Percentiles rank a stretch among this genome's conserved stretches.
These are phyloP conservation scores for Aspergillus incahuasiensis DNA, from an alignment of 495 filamentous ascomycete species.

Conservation along the genomic window DNA sequence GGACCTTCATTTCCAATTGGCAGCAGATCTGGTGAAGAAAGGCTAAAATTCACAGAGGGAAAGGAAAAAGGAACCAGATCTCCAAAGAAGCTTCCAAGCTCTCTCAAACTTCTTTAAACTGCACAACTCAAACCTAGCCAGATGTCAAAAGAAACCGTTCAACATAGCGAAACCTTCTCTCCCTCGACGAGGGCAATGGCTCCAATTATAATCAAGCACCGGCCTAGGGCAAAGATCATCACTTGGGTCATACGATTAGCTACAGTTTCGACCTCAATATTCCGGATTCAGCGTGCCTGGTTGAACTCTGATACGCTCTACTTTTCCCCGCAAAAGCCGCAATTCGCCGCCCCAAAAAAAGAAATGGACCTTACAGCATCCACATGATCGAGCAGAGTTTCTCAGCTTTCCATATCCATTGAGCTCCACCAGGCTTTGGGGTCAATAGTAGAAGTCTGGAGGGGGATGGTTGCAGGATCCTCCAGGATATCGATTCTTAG, in stretches of 20 bases:
- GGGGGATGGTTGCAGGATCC: constrained; percentile 14
- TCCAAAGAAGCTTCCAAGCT: constrained; percentile 16
- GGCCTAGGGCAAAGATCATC: constrained; percentile 21
- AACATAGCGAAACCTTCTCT: constrained; percentile 19
- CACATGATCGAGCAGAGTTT: constrained; percentile 27
- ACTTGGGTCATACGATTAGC: constrained; percentile 27
- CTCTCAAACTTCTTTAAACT: constrained; percentile 9
- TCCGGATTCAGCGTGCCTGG: constrained; percentile 20
- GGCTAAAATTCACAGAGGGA: constrained; percentile 11
- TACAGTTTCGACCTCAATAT: constrained; percentile 21
- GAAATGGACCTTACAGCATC: constrained; percentile 27
- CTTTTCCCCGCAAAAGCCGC: constrained; percentile 30
- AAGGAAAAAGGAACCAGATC: constrained; percentile 14
- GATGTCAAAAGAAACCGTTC: constrained; percentile 10
- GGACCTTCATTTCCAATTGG: constrained; percentile 30
- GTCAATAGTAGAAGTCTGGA: constrained; percentile 8
- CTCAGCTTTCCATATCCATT: constrained; percentile 20
- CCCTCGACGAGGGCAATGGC: constrained; percentile 18
- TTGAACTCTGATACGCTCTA: constrained; percentile 25
- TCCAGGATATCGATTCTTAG: constrained; percentile 19
- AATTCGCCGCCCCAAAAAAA: constrained; percentile 30
- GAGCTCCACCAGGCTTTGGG: constrained; percentile 21
- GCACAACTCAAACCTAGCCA: constrained; percentile 13
- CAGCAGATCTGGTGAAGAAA: constrained; percentile 8
- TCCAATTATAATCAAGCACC: constrained; percentile 19